A percentile compares a stretch with the other conserved stretches of the same genome.
Evolutionary conservation across 2,329 filamentous ascomycete genomes (phyloP).

Genomic region (Leptodontidium sp.): DNA sequence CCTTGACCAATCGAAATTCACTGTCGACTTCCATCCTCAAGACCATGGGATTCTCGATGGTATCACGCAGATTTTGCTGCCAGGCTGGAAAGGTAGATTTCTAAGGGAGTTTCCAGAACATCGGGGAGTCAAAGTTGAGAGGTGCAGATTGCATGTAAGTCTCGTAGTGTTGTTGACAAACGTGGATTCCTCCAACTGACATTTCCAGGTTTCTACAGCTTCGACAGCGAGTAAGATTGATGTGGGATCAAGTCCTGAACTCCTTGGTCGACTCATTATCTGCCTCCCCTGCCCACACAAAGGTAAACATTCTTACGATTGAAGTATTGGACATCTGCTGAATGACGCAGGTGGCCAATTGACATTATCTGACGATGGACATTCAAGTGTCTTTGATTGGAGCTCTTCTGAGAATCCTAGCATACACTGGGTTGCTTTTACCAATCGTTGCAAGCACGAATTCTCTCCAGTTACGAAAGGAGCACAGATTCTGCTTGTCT

Average conservation of each 20-base stretch:
- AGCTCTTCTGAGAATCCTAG: no score
- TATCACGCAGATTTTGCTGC: background rate
- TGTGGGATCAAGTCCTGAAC: background rate
- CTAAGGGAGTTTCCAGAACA: background rate
- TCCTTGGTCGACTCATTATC: background rate
- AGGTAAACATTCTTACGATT: no score
- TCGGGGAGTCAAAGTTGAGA: background rate
- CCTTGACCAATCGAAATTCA: background rate
- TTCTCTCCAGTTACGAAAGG: background rate
- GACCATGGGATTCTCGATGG: background rate
- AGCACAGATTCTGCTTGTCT: background rate
- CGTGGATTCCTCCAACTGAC: background rate
- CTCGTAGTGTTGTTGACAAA: background rate
- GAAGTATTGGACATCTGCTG: no score
- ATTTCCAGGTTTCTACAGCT: background rate
- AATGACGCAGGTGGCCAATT: no score
- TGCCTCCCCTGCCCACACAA: background rate
- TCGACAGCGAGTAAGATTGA: background rate
- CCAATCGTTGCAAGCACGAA: background rate
- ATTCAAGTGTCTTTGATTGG: no score
- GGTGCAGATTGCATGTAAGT: background rate
- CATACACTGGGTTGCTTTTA: background rate
- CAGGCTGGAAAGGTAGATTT: background rate
- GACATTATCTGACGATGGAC: no score
- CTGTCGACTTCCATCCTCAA: background rate